phyloP scores from a whole-genome alignment of 202 grass and related monocot species.

The Bolboschoenoplectus hybrid region DNA sequence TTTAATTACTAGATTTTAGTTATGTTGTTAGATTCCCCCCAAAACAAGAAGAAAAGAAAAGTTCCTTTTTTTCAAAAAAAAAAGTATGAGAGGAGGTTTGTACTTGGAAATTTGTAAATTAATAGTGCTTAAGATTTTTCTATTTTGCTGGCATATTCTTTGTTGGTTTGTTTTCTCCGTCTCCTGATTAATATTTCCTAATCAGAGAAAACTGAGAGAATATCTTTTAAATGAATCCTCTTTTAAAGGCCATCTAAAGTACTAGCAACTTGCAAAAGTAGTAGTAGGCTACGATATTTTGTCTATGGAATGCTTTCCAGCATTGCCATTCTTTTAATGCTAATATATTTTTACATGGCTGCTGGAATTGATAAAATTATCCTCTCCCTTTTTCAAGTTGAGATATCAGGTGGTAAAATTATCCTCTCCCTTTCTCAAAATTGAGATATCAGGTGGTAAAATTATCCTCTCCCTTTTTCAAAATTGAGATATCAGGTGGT shows the following conservation, averaged over 20 bases:
- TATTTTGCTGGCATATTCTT: conserved; percentile 28
- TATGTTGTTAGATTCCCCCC: conserved; percentile 29
- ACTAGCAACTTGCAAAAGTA: not conserved
- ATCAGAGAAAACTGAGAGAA: not conserved
- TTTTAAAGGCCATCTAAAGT: not conserved
- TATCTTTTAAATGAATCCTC: not conserved
- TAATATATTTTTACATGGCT: not conserved
- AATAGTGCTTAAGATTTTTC: conserved; percentile 43
- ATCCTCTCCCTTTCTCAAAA: no score
- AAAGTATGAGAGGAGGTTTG: conserved; percentile 41
- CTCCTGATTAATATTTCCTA: not conserved
- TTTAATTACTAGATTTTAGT: conserved; percentile 44
- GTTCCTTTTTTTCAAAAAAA: conserved; percentile 30
- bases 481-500: not conserved
- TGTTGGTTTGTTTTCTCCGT: conserved; percentile 8
- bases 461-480: not conserved
- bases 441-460: no score
- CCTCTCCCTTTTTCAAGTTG: no score
- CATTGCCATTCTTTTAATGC: not conserved
- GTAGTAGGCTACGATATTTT: no score
- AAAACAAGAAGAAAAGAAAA: conserved; percentile 29
- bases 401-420: no score
- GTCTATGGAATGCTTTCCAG: not conserved
- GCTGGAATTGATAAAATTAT: not conserved
- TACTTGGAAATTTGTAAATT: conserved; percentile 41